phyloP scores from a whole-genome alignment of 1,139 yeast genomes.

The Schizosaccharomyces versatilis region DNA sequence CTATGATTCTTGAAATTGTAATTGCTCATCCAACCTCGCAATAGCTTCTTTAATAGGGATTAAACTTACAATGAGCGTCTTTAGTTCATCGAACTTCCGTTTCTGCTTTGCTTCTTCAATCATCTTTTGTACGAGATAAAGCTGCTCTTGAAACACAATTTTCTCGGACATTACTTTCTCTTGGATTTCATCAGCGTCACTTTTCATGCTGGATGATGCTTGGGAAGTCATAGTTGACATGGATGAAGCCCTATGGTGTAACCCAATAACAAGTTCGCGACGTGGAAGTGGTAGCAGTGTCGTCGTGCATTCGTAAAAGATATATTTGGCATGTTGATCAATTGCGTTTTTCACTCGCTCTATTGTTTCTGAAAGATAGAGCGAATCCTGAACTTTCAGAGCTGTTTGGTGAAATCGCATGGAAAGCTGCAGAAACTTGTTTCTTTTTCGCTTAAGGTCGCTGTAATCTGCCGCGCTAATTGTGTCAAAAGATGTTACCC shows the following conservation, averaged over 20 bases:
- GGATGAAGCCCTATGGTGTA: not conserved
- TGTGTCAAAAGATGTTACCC: not conserved
- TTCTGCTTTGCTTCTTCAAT: conserved; percentile 38
- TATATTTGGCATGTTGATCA: not conserved
- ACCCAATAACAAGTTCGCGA: not conserved
- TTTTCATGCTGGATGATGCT: not conserved
- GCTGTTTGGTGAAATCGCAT: not conserved
- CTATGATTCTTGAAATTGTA: not conserved
- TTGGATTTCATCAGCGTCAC: not conserved
- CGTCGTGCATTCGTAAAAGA: not conserved
- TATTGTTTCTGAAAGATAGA: not conserved
- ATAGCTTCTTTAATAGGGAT: conserved; percentile 38
- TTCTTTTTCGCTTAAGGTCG: not conserved
- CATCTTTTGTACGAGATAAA: conserved; percentile 34
- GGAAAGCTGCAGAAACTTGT: not conserved
- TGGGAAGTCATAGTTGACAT: not conserved
- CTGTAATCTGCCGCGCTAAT: not conserved
- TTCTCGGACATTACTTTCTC: conserved; percentile 3
- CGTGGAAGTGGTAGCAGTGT: not conserved
- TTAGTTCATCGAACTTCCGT: conserved; percentile 58
- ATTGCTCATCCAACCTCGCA: conserved; percentile 18
- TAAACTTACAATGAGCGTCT: conserved; percentile 35
- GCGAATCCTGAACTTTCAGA: not conserved
- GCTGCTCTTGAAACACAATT: conserved; percentile 20
- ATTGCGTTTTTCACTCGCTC: not conserved